These are phyloP conservation scores for California macrophylla DNA, from an alignment of 441 rosid species.

Conservation along the genomic window DNA sequence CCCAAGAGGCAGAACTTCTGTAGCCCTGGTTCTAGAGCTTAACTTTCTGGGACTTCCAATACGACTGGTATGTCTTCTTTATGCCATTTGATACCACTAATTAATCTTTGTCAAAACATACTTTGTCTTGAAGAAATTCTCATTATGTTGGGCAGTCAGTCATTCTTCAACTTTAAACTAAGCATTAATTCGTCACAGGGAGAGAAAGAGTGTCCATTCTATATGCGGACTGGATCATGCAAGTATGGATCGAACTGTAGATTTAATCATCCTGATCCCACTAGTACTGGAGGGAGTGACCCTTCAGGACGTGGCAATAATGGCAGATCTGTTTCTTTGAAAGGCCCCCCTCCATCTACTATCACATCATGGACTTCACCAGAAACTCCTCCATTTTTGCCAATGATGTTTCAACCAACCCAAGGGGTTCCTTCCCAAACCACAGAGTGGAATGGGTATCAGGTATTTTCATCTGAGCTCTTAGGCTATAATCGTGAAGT, in stretches of 20 bases:
- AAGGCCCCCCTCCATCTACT: conserved; percentile 39
- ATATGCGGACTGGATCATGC: conserved; percentile 94
- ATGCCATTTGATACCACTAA: neutral
- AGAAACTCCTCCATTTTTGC: conserved; percentile 46
- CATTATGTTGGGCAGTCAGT: no score
- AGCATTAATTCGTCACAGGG: conserved; percentile 33
- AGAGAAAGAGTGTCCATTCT: conserved; percentile 73
- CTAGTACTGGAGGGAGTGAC: conserved; percentile 40
- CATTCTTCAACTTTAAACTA: neutral
- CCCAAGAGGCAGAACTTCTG: conserved; percentile 31
- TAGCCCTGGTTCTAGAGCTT: conserved; percentile 37
- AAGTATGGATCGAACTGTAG: conserved; percentile 72
- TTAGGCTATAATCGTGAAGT: neutral
- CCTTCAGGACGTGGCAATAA: conserved; percentile 40
- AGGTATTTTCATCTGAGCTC: conserved; percentile 32
- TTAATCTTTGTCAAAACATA: neutral
- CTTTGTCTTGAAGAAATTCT: neutral
- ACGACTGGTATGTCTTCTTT: conserved; percentile 40
- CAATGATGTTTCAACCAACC: conserved; percentile 45
- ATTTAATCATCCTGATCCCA: conserved; percentile 89
- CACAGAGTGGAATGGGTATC: conserved; percentile 75
- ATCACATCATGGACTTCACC: conserved; percentile 61
- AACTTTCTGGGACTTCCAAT: conserved; percentile 90
- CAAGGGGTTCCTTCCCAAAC: conserved; percentile 46
- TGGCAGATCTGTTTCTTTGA: conserved; percentile 47